phyloP scores from a whole-genome alignment of 306 rosid species.

The Amphicarpaea edgeworthii region DNA sequence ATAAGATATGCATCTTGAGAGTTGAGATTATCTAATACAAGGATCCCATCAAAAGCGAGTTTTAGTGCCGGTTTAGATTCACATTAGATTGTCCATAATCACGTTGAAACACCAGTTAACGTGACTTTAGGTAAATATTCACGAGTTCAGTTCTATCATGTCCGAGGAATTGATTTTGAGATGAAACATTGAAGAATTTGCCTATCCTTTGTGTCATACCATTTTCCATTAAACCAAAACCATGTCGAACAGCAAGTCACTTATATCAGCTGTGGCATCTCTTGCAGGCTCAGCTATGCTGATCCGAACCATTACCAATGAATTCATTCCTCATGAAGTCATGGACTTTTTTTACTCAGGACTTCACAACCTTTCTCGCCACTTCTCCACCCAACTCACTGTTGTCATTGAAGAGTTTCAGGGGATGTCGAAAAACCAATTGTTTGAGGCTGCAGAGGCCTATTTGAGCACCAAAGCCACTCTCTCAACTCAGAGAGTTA shows the following conservation, averaged over 20 bases:
- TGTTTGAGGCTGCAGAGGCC: constrained; percentile 58
- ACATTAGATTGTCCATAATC: too few species aligned
- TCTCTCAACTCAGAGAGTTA: constrained; percentile 39
- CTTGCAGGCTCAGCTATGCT: constrained; percentile 39
- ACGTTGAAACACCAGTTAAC: too few species aligned
- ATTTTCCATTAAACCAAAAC: background rate
- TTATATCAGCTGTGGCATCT: constrained; percentile 38
- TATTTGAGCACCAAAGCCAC: constrained; percentile 54
- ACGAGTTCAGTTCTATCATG: background rate
- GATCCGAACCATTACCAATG: constrained; percentile 27
- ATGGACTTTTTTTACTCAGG: background rate
- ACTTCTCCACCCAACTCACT: constrained; percentile 43
- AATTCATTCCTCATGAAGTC: constrained; percentile 39
- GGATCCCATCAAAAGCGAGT: background rate
- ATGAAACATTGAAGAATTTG: background rate
- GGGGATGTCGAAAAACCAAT: constrained; percentile 51
- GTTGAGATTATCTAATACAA: background rate
- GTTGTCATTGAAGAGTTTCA: constrained; percentile 50
- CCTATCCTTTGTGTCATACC: background rate
- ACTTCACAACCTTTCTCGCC: constrained; percentile 10
- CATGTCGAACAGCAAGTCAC: constrained; percentile 15
- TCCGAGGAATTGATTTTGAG: too few species aligned
- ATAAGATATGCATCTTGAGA: background rate
- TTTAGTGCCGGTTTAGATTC: too few species aligned
- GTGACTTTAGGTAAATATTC: too few species aligned